phyloP scores from a whole-genome alignment of 495 filamentous ascomycete genomes.

The Oleoguttula mirabilis region DNA sequence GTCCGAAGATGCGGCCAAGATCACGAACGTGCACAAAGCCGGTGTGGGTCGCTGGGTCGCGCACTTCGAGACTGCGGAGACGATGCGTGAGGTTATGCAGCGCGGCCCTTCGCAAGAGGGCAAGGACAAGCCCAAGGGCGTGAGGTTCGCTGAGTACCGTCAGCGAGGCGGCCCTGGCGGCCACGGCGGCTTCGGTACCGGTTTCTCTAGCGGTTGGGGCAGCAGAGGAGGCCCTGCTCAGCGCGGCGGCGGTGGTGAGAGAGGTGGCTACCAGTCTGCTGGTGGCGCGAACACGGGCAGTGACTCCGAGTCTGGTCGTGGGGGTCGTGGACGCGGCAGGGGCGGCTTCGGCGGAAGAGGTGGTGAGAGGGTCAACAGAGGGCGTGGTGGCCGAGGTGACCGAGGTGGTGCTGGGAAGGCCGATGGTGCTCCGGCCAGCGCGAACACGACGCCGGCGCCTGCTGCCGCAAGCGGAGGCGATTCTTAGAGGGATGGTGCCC shows the following conservation, averaged over 20 bases:
- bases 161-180: constrained; percentile 32
- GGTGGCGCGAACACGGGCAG: constrained; percentile 48
- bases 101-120: constrained; percentile 57
- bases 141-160: constrained; percentile 53
- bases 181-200: constrained; percentile 59
- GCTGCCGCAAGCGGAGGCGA: constrained; percentile 16
- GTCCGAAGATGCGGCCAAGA: constrained; percentile 69
- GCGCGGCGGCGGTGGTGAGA: constrained; percentile 43
- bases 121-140: constrained; percentile 55
- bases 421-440: constrained; percentile 9
- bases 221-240: constrained; percentile 43
- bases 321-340: constrained; percentile 52
- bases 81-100: constrained; percentile 62
- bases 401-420: constrained; percentile 30
- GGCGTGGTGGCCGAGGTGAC: constrained; percentile 39
- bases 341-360: constrained; percentile 50
- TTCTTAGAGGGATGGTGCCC: constrained; percentile 19
- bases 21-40: constrained; percentile 64
- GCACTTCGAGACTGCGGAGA: constrained; percentile 63
- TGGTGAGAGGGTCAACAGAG: constrained; percentile 45
- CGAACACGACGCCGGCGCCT: constrained; percentile 9
- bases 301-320: constrained; percentile 62
- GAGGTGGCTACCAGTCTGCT: constrained; percentile 27
- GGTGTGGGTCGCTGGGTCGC: constrained; percentile 58
- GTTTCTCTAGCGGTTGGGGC: constrained; percentile 48